These are phyloP conservation scores for Mycena sp. DNA, from an alignment of 1,284 basidiomycete genomes.

Conservation along the genomic window DNA sequence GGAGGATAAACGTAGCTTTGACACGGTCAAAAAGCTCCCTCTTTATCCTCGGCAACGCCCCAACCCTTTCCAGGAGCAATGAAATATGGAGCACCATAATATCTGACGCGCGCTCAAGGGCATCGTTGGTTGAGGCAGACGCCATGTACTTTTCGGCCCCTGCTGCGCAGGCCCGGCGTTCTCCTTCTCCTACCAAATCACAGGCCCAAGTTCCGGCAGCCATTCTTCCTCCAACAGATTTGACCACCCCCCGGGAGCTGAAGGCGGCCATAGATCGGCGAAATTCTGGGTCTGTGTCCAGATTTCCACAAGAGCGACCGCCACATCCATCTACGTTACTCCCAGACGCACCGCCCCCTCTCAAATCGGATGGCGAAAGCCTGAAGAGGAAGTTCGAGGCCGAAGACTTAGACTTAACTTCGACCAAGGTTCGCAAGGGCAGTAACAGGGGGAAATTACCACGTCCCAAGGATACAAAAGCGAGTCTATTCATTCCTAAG, in stretches of 20 bases:
- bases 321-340: neutral
- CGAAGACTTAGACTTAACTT: conserved; percentile 23
- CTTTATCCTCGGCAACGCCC: conserved; percentile 92
- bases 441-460: conserved; percentile 50
- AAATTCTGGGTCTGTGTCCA: neutral
- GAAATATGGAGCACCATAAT: conserved; percentile 84
- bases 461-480: conserved; percentile 19
- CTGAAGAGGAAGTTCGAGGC: conserved; percentile 22
- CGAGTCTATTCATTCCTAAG: conserved; percentile 62
- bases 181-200: conserved; percentile 19
- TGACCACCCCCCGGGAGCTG: conserved; percentile 45
- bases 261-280: conserved; percentile 34
- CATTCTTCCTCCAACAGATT: conserved; percentile 34
- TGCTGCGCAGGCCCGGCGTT: conserved; percentile 1
- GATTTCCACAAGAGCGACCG: too few relatives aligned
- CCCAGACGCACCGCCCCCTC: neutral
- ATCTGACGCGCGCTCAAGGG: conserved; percentile 72
- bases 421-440: conserved; percentile 38
- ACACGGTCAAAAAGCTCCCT: conserved; percentile 95
- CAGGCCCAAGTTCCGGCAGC: neutral
- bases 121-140: conserved; percentile 41
- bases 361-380: neutral
- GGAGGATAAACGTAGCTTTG: conserved; percentile 97
- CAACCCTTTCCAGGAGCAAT: conserved; percentile 89
- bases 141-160: conserved; percentile 46